Conservation (phyloP, 2,329 filamentous ascomycete genomes). For the Rhinocladiella mackenziei region DNA sequence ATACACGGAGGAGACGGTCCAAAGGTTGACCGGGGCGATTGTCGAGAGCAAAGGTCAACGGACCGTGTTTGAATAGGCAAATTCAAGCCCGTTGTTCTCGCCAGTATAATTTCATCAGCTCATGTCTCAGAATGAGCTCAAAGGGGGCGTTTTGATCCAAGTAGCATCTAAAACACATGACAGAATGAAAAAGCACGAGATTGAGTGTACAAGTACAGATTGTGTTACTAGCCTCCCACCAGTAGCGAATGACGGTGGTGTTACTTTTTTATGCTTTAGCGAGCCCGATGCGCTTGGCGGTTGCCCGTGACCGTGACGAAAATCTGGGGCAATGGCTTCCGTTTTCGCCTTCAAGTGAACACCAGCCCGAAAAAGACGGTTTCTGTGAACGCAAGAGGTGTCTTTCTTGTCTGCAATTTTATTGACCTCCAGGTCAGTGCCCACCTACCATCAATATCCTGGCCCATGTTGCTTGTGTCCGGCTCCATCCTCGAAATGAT, state of each 20-base stretch:
- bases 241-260: background rate
- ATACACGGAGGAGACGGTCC: constrained; percentile 50
- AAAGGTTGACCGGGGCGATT: constrained; percentile 71
- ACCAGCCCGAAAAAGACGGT: too few relatives aligned
- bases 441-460: background rate
- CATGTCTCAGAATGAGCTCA: constrained; percentile 2
- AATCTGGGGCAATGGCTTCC: background rate
- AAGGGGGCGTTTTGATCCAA: too few relatives aligned
- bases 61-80: constrained; percentile 63
- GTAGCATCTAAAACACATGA: too few relatives aligned
- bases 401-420: background rate
- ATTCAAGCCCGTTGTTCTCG: too few relatives aligned
- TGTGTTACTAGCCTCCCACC: too few relatives aligned
- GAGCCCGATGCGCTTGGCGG: too few relatives aligned
- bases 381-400: background rate
- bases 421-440: background rate
- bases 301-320: background rate
- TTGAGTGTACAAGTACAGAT: too few relatives aligned
- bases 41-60: constrained; percentile 76
- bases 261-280: background rate
- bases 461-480: background rate
- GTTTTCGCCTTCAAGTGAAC: too few relatives aligned
- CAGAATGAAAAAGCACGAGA: too few relatives aligned
- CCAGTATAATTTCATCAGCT: constrained; percentile 1
- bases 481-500: too few relatives aligned